Evolutionary conservation across 768 basidiomycete species (phyloP).

Genomic region (Lactifluus piperatus): DNA sequence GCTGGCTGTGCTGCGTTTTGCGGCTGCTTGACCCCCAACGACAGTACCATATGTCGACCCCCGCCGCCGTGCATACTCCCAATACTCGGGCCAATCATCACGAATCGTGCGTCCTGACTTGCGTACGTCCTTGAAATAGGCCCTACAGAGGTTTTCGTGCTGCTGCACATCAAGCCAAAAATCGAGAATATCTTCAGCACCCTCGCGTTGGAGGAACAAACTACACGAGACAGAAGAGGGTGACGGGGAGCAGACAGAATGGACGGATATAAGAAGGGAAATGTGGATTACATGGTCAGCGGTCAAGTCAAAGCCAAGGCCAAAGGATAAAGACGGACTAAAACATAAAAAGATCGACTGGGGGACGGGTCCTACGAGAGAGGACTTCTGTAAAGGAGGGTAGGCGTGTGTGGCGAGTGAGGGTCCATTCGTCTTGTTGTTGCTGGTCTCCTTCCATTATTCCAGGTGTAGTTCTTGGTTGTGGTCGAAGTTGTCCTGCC

Average conservation of each 20-base stretch:
- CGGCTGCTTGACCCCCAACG: constrained; percentile 55
- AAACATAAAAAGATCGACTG: constrained; percentile 98
- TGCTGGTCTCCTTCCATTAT: constrained; percentile 29
- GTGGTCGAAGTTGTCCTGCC: neutral
- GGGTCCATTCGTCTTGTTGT: constrained; percentile 65
- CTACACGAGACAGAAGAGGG: constrained; percentile 32
- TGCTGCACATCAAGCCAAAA: constrained; percentile 99
- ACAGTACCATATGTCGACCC: constrained; percentile 93
- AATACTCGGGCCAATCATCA: constrained; percentile 98
- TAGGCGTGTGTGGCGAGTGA: constrained; percentile 62
- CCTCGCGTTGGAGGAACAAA: constrained; percentile 92
- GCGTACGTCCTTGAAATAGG: constrained; percentile 98
- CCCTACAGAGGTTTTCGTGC: constrained; percentile 96
- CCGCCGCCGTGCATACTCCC: constrained; percentile 84
- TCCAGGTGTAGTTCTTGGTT: constrained; percentile 3
- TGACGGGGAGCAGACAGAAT: neutral
- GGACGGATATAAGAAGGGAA: neutral
- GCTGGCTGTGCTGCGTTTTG: constrained; percentile 76
- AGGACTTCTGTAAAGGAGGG: constrained; percentile 91
- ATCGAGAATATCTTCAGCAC: constrained; percentile 92
- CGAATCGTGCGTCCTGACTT: constrained; percentile 89
- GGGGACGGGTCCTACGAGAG: constrained; percentile 81
- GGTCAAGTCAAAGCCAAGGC: constrained; percentile 4
- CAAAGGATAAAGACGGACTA: constrained; percentile 54
- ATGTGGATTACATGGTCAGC: neutral